Conservation (phyloP, 305 asterid species). For the Solanum hybrid region DNA sequence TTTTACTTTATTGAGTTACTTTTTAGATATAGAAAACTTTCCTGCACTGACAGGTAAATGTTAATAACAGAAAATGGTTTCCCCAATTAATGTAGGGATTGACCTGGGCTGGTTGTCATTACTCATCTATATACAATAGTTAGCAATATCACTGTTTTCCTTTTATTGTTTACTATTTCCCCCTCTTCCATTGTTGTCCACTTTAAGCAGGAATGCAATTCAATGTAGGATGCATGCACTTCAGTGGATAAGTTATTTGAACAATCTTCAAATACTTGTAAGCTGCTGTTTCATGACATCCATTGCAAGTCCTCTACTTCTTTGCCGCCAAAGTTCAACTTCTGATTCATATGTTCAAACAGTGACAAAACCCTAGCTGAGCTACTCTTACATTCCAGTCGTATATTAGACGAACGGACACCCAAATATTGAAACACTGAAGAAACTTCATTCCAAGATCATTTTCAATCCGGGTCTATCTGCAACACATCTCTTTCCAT, state of each 20-base stretch:
- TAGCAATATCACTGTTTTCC: neutral
- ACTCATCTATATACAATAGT: neutral
- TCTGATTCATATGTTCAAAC: slow-evolving; percentile 12
- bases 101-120: neutral
- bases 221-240: neutral
- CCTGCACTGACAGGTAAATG: neutral
- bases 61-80: neutral
- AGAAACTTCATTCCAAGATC: slow-evolving; percentile 43
- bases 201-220: neutral
- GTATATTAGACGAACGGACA: slow-evolving; percentile 30
- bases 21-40: neutral
- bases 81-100: neutral
- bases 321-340: slow-evolving; percentile 31
- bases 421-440: slow-evolving; percentile 44
- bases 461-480: slow-evolving; percentile 29
- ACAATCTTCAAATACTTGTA: neutral
- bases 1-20: neutral
- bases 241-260: neutral
- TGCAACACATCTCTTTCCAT: slow-evolving; percentile 42
- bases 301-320: slow-evolving; percentile 14
- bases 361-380: neutral
- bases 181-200: neutral
- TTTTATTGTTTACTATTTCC: neutral
- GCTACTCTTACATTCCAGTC: neutral
- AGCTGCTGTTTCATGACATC: slow-evolving; percentile 22